A percentile compares a stretch with the other conserved stretches of the same genome.
Evolutionary conservation across 768 basidiomycete genomes (phyloP).

Genomic region (Suillus placidus): DNA sequence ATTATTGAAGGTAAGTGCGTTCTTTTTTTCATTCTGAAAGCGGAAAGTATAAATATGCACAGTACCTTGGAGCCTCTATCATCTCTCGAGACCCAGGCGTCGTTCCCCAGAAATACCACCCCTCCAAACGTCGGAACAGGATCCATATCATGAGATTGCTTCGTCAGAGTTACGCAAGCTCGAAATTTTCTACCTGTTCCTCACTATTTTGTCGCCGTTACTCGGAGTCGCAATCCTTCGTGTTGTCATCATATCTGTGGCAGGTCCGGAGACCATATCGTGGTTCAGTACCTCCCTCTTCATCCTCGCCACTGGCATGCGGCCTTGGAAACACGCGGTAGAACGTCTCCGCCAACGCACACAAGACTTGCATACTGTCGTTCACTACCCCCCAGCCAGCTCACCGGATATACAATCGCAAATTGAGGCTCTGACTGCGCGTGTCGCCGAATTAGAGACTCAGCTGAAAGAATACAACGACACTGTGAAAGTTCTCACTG

Average conservation of each 20-base stretch:
- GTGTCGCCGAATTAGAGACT: conserved; percentile 51
- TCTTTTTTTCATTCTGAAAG: not conserved
- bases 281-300: conserved; percentile 84
- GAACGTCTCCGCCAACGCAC: conserved; percentile 66
- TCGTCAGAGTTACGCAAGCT: conserved; percentile 58
- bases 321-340: conserved; percentile 77
- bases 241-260: conserved; percentile 52
- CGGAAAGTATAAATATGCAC: conserved; percentile 2
- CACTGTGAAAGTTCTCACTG: conserved; percentile 45
- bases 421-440: conserved; percentile 41
- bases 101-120: conserved; percentile 31
- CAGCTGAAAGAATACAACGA: conserved; percentile 45
- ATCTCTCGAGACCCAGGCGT: conserved; percentile 55
- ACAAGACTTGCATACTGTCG: conserved; percentile 60
- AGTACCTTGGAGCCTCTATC: conserved; percentile 74
- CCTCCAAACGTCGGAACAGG: conserved; percentile 35
- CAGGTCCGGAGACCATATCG: conserved; percentile 63
- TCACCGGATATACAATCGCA: conserved; percentile 26
- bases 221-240: conserved; percentile 70
- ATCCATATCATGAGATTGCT: conserved; percentile 46
- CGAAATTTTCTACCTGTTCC: conserved; percentile 64
- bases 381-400: conserved; percentile 57
- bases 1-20: conserved; percentile 78
- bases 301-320: conserved; percentile 75
- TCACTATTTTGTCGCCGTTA: conserved; percentile 68